Evolutionary conservation across 2,329 filamentous ascomycete genomes (phyloP).

Genomic region (Exophiala oligosperma): DNA sequence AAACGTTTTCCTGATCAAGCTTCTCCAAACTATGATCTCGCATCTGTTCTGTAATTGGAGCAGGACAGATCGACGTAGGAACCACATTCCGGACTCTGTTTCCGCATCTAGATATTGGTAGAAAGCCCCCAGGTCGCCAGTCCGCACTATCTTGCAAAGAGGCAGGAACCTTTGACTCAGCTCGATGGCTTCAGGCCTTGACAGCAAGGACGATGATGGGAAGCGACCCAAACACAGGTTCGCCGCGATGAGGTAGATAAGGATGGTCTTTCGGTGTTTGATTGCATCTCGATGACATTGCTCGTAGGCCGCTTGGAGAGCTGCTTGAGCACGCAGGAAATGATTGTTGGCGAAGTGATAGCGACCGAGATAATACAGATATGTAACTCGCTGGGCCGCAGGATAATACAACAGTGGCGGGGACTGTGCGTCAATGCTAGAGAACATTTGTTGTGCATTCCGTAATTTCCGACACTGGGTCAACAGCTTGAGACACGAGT

Average conservation of each 20-base stretch:
- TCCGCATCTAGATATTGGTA: slow-evolving; percentile 63
- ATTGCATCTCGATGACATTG: slow-evolving; percentile 63
- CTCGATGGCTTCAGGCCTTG: slow-evolving; percentile 67
- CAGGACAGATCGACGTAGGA: slow-evolving; percentile 72
- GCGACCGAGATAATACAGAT: slow-evolving; percentile 89
- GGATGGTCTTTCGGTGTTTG: slow-evolving; percentile 74
- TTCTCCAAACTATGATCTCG: slow-evolving; percentile 81
- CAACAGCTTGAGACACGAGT: slow-evolving; percentile 82
- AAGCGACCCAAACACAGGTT: slow-evolving; percentile 86
- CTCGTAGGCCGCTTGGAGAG: slow-evolving; percentile 75
- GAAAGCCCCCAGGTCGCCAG: slow-evolving; percentile 73
- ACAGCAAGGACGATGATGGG: slow-evolving; percentile 66
- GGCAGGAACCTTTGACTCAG: slow-evolving; percentile 69
- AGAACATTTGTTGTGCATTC: slow-evolving; percentile 83
- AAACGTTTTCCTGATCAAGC: slow-evolving; percentile 75
- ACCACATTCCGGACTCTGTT: slow-evolving; percentile 58
- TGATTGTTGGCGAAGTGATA: slow-evolving; percentile 85
- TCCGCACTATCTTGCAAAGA: slow-evolving; percentile 69
- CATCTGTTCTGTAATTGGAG: slow-evolving; percentile 74
- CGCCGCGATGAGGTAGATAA: slow-evolving; percentile 78
- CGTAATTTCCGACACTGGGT: slow-evolving; percentile 84
- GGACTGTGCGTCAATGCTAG: slow-evolving; percentile 80
- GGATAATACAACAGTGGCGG: slow-evolving; percentile 81
- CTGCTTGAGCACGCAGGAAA: slow-evolving; percentile 73
- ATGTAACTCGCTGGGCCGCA: slow-evolving; percentile 83